Percentiles rank a stretch among this genome's conserved stretches.
phyloP scores from a whole-genome alignment of 495 filamentous ascomycete species.

The Immersiella caudata region DNA sequence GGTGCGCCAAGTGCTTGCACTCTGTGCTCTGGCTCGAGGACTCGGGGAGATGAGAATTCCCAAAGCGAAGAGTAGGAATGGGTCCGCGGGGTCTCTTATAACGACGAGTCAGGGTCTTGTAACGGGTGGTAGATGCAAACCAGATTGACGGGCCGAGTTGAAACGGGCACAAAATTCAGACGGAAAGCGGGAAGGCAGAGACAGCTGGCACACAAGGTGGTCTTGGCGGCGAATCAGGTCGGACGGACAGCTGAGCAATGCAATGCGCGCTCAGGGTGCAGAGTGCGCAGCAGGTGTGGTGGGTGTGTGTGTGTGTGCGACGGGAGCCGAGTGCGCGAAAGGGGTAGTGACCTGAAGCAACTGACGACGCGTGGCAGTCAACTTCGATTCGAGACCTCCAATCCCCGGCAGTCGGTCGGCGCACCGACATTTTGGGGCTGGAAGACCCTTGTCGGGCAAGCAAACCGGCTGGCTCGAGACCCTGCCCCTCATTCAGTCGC shows the following conservation, averaged over 20 bases:
- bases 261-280: slow-evolving; percentile 16
- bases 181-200: slow-evolving; percentile 14
- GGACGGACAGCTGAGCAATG: slow-evolving; percentile 24
- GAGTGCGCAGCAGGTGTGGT: not conserved
- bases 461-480: not conserved
- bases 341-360: slow-evolving; percentile 1
- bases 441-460: not conserved
- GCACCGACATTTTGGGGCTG: slow-evolving; percentile 13
- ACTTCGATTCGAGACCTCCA: slow-evolving; percentile 12
- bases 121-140: slow-evolving; percentile 1
- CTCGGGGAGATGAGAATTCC: not conserved
- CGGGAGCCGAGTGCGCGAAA: not conserved
- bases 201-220: slow-evolving; percentile 17
- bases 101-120: slow-evolving; percentile 8
- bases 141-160: slow-evolving; percentile 14
- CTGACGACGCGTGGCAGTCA: not conserved
- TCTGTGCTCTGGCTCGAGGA: not conserved
- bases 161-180: slow-evolving; percentile 17
- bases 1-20: not conserved
- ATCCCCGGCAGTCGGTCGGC: not conserved
- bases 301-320: not conserved
- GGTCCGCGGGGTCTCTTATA: slow-evolving; percentile 16
- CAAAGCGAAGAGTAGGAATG: not conserved
- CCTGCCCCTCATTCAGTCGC: slow-evolving; percentile 4
- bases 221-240: slow-evolving; percentile 29